Conservation (phyloP, 2,329 filamentous ascomycete species). For the Fusarium transvaalense region DNA sequence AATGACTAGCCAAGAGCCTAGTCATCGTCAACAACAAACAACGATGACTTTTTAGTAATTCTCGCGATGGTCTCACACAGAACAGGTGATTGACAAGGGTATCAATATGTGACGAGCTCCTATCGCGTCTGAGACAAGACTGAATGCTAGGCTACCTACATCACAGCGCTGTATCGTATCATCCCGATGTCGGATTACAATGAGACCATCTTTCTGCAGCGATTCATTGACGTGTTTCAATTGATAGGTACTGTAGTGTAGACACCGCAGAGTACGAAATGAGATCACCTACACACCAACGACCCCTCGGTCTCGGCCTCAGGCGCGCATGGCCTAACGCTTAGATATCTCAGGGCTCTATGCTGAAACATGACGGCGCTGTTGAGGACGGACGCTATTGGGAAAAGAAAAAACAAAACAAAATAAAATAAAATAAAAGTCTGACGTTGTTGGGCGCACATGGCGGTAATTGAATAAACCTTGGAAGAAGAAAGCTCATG, state of each 20-base stretch:
- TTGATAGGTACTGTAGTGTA: not conserved
- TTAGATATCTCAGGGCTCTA: slow-evolving; percentile 28
- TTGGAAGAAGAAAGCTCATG: slow-evolving; percentile 19
- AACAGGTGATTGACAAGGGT: not conserved
- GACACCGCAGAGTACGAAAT: not conserved
- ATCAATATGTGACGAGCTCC: slow-evolving; percentile 18
- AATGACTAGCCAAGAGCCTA: too few relatives aligned
- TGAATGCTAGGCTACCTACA: not conserved
- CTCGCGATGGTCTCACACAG: not conserved
- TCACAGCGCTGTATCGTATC: slow-evolving; percentile 5
- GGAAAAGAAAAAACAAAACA: not conserved
- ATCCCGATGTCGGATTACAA: slow-evolving; percentile 8
- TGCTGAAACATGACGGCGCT: slow-evolving; percentile 39
- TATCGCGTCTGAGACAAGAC: slow-evolving; percentile 11
- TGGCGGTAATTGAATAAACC: not conserved
- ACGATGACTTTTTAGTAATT: not conserved
- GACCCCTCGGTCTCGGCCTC: slow-evolving; percentile 9
- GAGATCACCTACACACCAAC: slow-evolving; percentile 11
- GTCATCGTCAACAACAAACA: not conserved
- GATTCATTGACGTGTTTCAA: slow-evolving; percentile 26
- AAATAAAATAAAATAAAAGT: too few relatives aligned
- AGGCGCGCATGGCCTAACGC: slow-evolving; percentile 24
- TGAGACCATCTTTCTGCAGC: slow-evolving; percentile 15
- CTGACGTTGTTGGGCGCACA: not conserved
- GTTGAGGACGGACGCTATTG: slow-evolving; percentile 24